Evolutionary conservation across 2,329 filamentous ascomycete species (phyloP), one percentile per base, ranked within the genome.

Genomic region (Penicillium sp.): DNA sequence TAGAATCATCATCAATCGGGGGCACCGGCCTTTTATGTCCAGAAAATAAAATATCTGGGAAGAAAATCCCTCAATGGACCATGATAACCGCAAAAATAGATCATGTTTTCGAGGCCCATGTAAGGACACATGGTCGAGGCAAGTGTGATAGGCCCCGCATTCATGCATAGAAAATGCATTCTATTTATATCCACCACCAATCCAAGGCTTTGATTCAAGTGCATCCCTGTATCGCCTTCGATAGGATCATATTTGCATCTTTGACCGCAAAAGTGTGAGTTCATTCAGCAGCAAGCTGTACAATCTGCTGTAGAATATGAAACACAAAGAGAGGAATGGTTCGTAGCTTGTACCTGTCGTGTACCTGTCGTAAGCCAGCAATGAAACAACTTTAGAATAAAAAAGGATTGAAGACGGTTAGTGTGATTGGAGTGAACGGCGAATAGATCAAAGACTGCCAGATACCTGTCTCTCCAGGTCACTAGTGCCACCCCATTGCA

Each of bases 61-160:
- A 4, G 19, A 9, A 48, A 48, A 35, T 23, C 29, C 31, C n/a
- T 35, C 29, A 35, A 37, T 1, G n/a, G 43, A 13, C 0, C 4
- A 33, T 23, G 12, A 17, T 21, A 9, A 6, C 46, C 10, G 4
- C 19, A 42, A 45, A 45, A 43, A 43, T 43, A 33, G 37, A 43
- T 45, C 23, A 37, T n/a, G 19, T 19, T n/a, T 37, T 42, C 1
- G 21, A 23, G 27, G 25, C 35, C 29, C 27, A 27, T 27, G n/a
- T 25, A 12, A 46, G 29, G 29, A 27, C 31, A 7, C 25, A 45
- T 12, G 10, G 10, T 41, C 38, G 12, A 41, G 38, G 19, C 10
- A 6, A 47, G 19, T 54, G 51, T 54, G 51, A 54, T 46, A 31
- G 38, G 40, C 51, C 51, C 51, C 51, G 51, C 51, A 46, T 23